These are phyloP conservation scores for Fusarium tupiense DNA, from an alignment of 2,329 filamentous ascomycete species.

Conservation along the genomic window DNA sequence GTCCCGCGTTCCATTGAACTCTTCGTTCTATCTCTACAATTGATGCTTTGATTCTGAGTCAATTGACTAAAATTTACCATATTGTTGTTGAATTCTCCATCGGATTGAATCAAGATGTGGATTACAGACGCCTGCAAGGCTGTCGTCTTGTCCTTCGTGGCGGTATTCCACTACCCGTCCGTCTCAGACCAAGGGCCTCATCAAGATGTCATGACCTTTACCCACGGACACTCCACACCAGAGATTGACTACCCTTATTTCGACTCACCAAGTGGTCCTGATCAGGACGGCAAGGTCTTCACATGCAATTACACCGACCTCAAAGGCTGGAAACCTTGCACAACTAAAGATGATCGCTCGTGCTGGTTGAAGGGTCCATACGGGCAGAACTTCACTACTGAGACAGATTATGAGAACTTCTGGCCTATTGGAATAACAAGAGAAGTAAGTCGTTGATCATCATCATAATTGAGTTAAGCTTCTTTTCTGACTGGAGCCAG, in stretches of 20 bases:
- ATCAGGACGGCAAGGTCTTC: background rate
- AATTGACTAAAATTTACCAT: background rate
- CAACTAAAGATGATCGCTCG: background rate
- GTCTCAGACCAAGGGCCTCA: background rate
- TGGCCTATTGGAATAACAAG: background rate
- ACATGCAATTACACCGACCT: background rate
- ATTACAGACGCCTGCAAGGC: conserved; percentile 10
- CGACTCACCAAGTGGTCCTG: background rate
- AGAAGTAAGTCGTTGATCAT: background rate
- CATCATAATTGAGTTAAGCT: rapidly evolving
- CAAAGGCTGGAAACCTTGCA: conserved; percentile 1
- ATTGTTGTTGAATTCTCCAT: rapidly evolving
- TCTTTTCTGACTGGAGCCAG: background rate
- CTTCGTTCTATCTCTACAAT: background rate
- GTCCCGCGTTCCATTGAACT: background rate
- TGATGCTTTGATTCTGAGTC: rapidly evolving
- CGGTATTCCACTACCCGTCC: background rate
- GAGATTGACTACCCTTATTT: background rate
- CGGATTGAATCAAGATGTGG: background rate
- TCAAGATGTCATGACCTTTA: conserved; percentile 6
- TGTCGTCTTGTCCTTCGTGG: background rate
- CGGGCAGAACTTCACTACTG: background rate
- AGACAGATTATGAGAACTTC: conserved; percentile 10
- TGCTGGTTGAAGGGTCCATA: conserved; percentile 1
- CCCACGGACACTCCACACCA: background rate